These are phyloP conservation scores for Mucor velutinosus DNA, from an alignment of 371 early-diverging fungal genomes.

Conservation along the genomic window DNA sequence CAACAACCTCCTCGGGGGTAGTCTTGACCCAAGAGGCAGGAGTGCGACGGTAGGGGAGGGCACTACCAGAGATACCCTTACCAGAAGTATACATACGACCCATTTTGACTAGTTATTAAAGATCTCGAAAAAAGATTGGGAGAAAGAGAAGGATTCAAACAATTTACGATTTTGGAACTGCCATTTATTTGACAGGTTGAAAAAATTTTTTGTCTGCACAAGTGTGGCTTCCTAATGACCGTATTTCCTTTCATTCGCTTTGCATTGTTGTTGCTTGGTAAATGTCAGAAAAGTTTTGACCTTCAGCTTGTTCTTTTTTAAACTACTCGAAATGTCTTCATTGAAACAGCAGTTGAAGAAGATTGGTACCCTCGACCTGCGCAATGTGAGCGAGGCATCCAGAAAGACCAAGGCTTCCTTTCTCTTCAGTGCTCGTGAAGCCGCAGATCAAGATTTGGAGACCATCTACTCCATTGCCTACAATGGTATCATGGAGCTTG, in stretches of 20 bases:
- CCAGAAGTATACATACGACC: conserved; percentile 87
- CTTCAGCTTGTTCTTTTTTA: not conserved
- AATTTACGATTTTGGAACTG: not conserved
- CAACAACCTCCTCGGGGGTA: conserved; percentile 84
- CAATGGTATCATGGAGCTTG: conserved; percentile 81
- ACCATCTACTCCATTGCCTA: conserved; percentile 84
- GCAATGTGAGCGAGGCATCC: conserved; percentile 47
- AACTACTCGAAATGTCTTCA: conserved; percentile 31
- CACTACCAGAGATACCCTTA: conserved; percentile 98
- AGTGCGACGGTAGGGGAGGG: conserved; percentile 99
- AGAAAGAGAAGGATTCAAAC: conserved; percentile 18
- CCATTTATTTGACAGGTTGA: conserved; percentile 3
- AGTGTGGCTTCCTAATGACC: not conserved
- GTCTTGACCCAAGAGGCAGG: conserved; percentile 98
- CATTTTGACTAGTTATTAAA: conserved; percentile 28
- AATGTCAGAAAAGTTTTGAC: conserved; percentile 1
- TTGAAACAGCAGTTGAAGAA: conserved; percentile 72
- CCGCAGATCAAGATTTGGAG: conserved; percentile 88
- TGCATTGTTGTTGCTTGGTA: not conserved
- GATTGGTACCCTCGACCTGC: conserved; percentile 67
- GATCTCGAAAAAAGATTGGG: conserved; percentile 19
- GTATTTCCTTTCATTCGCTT: not conserved
- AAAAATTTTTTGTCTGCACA: not conserved
- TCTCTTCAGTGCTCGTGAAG: conserved; percentile 80
- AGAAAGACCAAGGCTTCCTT: conserved; percentile 73